These are phyloP conservation scores for Coemansia sp. DNA, from an alignment of 192 early-diverging fungal genomes.

Conservation along the genomic window DNA sequence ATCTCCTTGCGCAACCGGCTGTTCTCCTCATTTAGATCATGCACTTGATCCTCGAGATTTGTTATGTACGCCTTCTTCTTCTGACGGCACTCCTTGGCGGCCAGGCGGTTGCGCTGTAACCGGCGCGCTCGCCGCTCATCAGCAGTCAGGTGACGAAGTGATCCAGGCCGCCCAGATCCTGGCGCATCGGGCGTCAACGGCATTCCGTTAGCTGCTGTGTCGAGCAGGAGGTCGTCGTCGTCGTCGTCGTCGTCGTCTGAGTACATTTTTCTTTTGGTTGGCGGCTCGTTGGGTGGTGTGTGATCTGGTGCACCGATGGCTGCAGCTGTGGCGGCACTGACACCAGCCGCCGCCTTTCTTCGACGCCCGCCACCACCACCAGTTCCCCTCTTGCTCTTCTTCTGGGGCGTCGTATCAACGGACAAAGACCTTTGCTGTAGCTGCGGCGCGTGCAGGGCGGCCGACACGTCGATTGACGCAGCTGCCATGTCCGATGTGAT, in stretches of 20 bases:
- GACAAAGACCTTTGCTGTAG: not conserved
- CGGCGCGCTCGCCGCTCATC: conserved; percentile 77
- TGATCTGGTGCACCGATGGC: conserved; percentile 1
- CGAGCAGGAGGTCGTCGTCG: conserved; percentile 15
- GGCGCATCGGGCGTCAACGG: conserved; percentile 54
- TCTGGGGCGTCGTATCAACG: not conserved
- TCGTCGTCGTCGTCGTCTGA: conserved; percentile 12
- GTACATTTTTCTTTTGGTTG: not conserved
- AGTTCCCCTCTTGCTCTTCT: not conserved
- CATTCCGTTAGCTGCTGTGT: conserved; percentile 21
- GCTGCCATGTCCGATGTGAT: conserved; percentile 5
- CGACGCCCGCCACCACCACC: conserved; percentile 3
- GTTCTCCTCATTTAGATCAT: conserved; percentile 66
- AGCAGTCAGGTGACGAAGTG: conserved; percentile 55
- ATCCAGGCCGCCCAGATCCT: conserved; percentile 51
- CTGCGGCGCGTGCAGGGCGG: not conserved
- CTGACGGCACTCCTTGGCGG: conserved; percentile 81
- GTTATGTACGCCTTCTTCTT: conserved; percentile 81
- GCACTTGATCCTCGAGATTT: conserved; percentile 68
- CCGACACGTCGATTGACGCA: not conserved
- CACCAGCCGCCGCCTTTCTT: conserved; percentile 18
- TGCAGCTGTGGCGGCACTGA: conserved; percentile 11
- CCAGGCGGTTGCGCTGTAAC: conserved; percentile 72
- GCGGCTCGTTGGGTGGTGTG: not conserved
- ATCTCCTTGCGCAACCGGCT: conserved; percentile 62